Conservation (phyloP, 2,329 filamentous ascomycete genomes). For the Teratosphaeria epicoccoides region DNA sequence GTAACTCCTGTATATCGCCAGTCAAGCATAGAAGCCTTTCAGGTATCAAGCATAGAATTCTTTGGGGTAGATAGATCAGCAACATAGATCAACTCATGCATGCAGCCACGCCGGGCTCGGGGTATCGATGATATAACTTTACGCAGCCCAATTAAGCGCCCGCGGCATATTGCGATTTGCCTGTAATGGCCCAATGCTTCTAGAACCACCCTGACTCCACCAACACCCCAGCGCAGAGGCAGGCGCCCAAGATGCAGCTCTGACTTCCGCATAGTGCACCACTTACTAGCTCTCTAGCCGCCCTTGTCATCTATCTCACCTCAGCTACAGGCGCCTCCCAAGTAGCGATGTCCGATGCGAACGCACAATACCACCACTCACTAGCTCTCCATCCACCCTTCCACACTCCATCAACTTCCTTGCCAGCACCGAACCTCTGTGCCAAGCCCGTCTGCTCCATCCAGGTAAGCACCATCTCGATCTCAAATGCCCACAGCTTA, state of each 20-base stretch:
- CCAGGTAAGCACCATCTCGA: constrained; percentile 50
- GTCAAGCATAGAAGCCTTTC: too few relatives aligned
- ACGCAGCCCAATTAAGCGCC: background rate
- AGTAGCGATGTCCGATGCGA: constrained; percentile 16
- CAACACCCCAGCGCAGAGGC: too few relatives aligned
- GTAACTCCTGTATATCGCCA: too few relatives aligned
- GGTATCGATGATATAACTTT: background rate
- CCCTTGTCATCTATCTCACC: background rate
- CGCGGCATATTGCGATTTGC: background rate
- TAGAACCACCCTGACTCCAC: too few relatives aligned
- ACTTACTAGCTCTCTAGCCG: background rate
- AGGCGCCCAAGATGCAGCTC: too few relatives aligned
- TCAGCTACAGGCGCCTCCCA: constrained; percentile 12
- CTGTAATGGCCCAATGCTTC: too few relatives aligned
- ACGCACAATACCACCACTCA: constrained; percentile 60
- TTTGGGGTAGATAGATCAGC: too few relatives aligned
- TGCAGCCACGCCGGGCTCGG: background rate
- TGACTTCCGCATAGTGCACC: background rate
- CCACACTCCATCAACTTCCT: constrained; percentile 23
- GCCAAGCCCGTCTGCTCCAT: constrained; percentile 44
- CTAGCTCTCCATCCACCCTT: constrained; percentile 34
- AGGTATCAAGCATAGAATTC: too few relatives aligned
- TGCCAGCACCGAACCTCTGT: constrained; percentile 29
- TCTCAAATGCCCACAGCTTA: constrained; percentile 53
- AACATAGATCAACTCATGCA: background rate